A percentile compares a stretch with the other conserved stretches of the same genome.
phyloP scores from a whole-genome alignment of 2,329 filamentous ascomycete genomes.

The Ophiostoma sp. region DNA sequence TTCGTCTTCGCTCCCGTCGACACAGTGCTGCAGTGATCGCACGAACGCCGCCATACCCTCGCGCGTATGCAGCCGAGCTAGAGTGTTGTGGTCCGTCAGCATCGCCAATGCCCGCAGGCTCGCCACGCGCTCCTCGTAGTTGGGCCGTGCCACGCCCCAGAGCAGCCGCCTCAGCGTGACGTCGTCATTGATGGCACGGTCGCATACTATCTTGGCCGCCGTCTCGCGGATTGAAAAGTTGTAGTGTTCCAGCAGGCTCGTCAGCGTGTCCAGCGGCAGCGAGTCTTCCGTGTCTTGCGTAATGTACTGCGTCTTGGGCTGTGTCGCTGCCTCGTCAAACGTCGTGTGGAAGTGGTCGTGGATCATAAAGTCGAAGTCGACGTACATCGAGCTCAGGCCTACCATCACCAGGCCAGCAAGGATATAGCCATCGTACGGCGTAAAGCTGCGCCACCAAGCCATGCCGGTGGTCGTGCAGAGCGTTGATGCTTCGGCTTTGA shows the following conservation, averaged over 20 bases:
- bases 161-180: constrained; percentile 48
- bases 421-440: constrained; percentile 44
- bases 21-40: constrained; percentile 53
- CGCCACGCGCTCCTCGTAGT: constrained; percentile 55
- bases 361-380: constrained; percentile 55
- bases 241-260: constrained; percentile 63
- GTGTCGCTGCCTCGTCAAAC: constrained; percentile 58
- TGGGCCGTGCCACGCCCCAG: constrained; percentile 53
- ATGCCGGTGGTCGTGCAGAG: background rate
- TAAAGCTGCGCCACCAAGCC: constrained; percentile 3
- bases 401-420: constrained; percentile 51
- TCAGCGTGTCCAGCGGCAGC: constrained; percentile 59
- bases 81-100: constrained; percentile 46
- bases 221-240: constrained; percentile 69
- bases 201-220: constrained; percentile 54
- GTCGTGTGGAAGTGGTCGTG: constrained; percentile 40
- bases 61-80: constrained; percentile 46
- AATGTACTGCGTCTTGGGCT: constrained; percentile 64
- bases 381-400: constrained; percentile 54
- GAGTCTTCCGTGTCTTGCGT: constrained; percentile 71
- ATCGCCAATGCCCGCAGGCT: constrained; percentile 53
- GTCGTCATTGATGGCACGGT: constrained; percentile 55
- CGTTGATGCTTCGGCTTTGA: background rate
- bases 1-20: constrained; percentile 38
- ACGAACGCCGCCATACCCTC: constrained; percentile 54